Percentiles rank a stretch among this genome's conserved stretches.
Evolutionary conservation across 2,329 filamentous ascomycete genomes (phyloP).

Genomic region (Phialophora verrucosa): DNA sequence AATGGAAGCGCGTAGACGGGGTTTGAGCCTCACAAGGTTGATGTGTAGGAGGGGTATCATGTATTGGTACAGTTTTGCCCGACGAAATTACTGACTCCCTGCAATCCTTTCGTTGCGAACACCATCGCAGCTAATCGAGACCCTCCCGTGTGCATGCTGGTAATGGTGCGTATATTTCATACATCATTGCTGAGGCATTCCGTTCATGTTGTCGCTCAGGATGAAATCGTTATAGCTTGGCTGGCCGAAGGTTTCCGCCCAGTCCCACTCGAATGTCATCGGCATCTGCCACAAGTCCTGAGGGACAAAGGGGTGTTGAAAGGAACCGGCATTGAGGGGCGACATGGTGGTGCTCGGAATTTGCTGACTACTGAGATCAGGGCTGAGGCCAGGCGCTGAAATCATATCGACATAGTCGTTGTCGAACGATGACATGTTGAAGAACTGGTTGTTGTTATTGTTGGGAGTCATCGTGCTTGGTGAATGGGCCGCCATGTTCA

Average conservation of each 20-base stretch:
- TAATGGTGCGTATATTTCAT: conserved; percentile 4
- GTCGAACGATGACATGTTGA: conserved; percentile 41
- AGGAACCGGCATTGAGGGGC: conserved; percentile 52
- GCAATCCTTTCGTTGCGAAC: conserved; percentile 3
- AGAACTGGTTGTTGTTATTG: conserved; percentile 34
- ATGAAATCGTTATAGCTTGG: conserved; percentile 34
- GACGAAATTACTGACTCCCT: conserved; percentile 3
- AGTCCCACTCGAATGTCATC: conserved; percentile 93
- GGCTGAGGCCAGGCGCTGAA: conserved; percentile 45
- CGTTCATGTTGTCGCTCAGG: conserved; percentile 32
- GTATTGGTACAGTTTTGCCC: conserved; percentile 26
- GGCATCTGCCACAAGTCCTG: conserved; percentile 95
- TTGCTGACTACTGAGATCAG: conserved; percentile 44
- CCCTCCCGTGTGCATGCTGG: conserved; percentile 14
- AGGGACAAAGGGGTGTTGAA: conserved; percentile 86
- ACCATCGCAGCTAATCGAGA: conserved; percentile 5
- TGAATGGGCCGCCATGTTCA: conserved; percentile 12
- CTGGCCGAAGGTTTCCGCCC: conserved; percentile 54
- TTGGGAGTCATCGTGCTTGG: conserved; percentile 26
- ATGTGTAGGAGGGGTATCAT: conserved; percentile 25
- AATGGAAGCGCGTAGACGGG: not conserved
- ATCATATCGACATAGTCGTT: conserved; percentile 49
- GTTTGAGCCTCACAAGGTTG: conserved; percentile 2
- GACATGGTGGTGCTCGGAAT: conserved; percentile 43
- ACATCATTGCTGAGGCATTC: conserved; percentile 33